Evolutionary conservation across 2,329 filamentous ascomycete species (phyloP), one percentile per base, ranked within the genome.

Genomic region (Xylariaceae sp.): DNA sequence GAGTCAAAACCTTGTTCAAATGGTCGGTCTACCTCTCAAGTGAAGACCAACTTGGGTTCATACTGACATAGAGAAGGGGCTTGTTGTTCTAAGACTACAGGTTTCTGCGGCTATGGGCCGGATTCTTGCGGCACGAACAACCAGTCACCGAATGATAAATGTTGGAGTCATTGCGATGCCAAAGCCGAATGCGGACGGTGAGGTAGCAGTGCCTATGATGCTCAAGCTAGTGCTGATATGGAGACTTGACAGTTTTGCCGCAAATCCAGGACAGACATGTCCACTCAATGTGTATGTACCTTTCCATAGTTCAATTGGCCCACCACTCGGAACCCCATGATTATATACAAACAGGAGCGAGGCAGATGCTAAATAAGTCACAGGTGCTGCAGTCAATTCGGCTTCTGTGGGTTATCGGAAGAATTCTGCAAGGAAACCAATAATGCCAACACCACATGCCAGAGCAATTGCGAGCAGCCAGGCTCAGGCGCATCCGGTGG

Each of bases 141-240:
- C 9, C 43, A 44, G n/a, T 57, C 52, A 13, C 63, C 63, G 11
- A 67, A 67, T 37, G 66, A 71, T 5, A 59, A 61, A 9, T 71
- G 68, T 55, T 64, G 58, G 58, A 54, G 41, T 23, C 69, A 70
- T 49, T 72, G 69, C 46, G 62, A 72, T 58, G 67, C 68, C n/a
- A 61, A 68, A 16, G 63, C 70, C 2, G 68, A 71, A 37, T 74
- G 70, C 43, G 70, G 70, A 7, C 30, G 60, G 18, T n/a, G n/a
- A n/a, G n/a, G n/a, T n/a, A n/a, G n/a, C n/a, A n/a, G n/a, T n/a
- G n/a, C n/a, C n/a, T n/a, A n/a, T n/a, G n/a, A n/a, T n/a, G n/a
- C n/a, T n/a, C n/a, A n/a, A n/a, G n/a, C n/a, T n/a, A n/a, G n/a
- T n/a, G n/a, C n/a, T n/a, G n/a, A n/a, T n/a, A n/a, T n/a, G n/a